Conservation (phyloP, 495 filamentous ascomycete species). For the Jackrogersella minutella region DNA sequence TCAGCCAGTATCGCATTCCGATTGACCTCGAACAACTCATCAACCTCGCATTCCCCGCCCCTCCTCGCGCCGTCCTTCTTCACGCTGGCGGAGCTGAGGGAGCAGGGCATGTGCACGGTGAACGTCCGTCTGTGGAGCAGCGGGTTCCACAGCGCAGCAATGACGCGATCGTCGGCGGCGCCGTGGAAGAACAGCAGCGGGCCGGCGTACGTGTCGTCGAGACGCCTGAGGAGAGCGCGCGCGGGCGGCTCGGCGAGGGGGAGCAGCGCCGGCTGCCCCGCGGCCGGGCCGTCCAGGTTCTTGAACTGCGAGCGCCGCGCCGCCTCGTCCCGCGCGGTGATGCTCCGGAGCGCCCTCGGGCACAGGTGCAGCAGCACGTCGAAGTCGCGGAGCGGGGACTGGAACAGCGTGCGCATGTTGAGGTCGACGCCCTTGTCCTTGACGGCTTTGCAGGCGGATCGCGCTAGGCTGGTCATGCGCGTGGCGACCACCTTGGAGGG, state of each 20-base stretch:
- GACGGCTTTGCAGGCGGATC: slow-evolving; percentile 69
- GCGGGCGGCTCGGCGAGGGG: slow-evolving; percentile 59
- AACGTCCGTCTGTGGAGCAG: slow-evolving; percentile 62
- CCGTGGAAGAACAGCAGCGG: slow-evolving; percentile 79
- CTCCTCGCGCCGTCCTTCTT: slow-evolving; percentile 26
- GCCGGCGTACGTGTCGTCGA: slow-evolving; percentile 67
- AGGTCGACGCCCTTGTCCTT: slow-evolving; percentile 65
- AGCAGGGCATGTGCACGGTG: slow-evolving; percentile 73
- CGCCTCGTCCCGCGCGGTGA: slow-evolving; percentile 42
- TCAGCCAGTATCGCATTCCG: slow-evolving; percentile 78
- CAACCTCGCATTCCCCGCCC: slow-evolving; percentile 27
- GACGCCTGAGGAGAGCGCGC: slow-evolving; percentile 62
- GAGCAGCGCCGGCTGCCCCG: slow-evolving; percentile 45
- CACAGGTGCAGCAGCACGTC: slow-evolving; percentile 83
- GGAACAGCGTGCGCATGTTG: slow-evolving; percentile 71
- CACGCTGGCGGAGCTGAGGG: slow-evolving; percentile 63
- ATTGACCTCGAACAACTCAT: slow-evolving; percentile 68
- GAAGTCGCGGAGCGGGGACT: slow-evolving; percentile 72
- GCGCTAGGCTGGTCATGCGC: slow-evolving; percentile 81
- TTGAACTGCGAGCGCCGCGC: slow-evolving; percentile 65
- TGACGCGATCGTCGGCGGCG: slow-evolving; percentile 59
- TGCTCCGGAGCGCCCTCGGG: slow-evolving; percentile 53
- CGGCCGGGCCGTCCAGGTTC: slow-evolving; percentile 65
- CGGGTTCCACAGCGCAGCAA: slow-evolving; percentile 88
- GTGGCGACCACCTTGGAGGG: slow-evolving; percentile 85